Evolutionary conservation across 768 basidiomycete genomes (phyloP), one percentile per base, ranked within the genome.

Genomic region (Multifurca ochricompacta): DNA sequence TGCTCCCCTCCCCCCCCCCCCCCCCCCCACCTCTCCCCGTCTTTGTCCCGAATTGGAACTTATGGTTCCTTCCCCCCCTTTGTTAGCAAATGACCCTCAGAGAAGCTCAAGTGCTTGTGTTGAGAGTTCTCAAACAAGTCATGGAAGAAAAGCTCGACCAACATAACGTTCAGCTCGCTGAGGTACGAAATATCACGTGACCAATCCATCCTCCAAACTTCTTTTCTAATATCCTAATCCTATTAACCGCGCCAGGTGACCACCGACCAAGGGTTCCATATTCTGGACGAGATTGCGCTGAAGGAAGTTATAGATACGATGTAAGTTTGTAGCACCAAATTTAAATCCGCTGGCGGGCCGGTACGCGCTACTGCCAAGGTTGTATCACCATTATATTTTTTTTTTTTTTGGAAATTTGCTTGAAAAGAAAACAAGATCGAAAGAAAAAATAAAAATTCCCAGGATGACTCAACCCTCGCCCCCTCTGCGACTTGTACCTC

Each of bases 121-220:
- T 98, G 48, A 84, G 82, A 59, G 91, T 98, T 42, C 74, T 98
- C 59, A 98, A 99, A 73, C 93, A 98, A 73, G 96, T 98, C 40
- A 99, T 98, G 96, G 96, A 98, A 70, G 96, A 98, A 74, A 97
- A 96, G 69, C 80, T 99, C 39, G 95, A 98, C 71, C 91, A 96
- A 63, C 94, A 97, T 73, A 98, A 99, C 63, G 94, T 98, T 23
- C 94, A 98, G 69, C 77, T 99, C 13, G 93, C 95, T 48, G 92
- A 94, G 78, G 94, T 87, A 49, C 30, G 76, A 18, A 39, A 30
- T 9, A 16, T 43, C 30, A 47, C 35, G 32, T 43, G 28, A 47
- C 9, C 34, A 6, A 21, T 6, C 3, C 10, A n/a, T 11, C 19
- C 27, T 13, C 23, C 5, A 14, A 1, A 18, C n/a, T 30, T 19